These are phyloP conservation scores for Geranium rotundifolium DNA, from an alignment of 345 rosid genomes.

Conservation along the genomic window DNA sequence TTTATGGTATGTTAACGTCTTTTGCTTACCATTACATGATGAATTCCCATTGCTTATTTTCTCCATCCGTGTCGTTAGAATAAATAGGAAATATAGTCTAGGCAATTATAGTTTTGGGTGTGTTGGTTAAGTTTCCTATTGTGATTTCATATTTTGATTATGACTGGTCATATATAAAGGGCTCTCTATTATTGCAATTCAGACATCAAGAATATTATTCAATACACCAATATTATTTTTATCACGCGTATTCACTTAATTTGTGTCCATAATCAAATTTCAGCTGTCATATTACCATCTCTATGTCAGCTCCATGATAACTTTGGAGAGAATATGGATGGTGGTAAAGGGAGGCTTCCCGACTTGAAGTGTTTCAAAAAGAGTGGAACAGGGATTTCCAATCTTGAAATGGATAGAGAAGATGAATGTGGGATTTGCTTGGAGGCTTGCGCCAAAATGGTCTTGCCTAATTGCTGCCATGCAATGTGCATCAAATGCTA, in stretches of 20 bases:
- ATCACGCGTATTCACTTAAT: no score
- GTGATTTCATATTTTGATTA: no score
- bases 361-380: slow-evolving; percentile 22
- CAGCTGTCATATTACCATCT: slow-evolving; percentile 87
- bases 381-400: slow-evolving; percentile 33
- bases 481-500: slow-evolving; percentile 98
- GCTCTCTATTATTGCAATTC: no score
- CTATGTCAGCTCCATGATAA: slow-evolving; percentile 57
- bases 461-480: slow-evolving; percentile 85
- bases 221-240: no score
- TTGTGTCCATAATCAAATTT: no score
- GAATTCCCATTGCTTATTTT: neutral
- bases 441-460: slow-evolving; percentile 92
- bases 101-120: no score
- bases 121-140: no score
- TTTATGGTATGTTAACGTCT: slow-evolving; percentile 47
- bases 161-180: no score
- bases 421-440: slow-evolving; percentile 97
- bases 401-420: slow-evolving; percentile 66
- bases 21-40: neutral
- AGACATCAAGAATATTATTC: no score
- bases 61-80: no score
- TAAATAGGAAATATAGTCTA: no score
- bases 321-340: slow-evolving; percentile 37
- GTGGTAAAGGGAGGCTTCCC: slow-evolving; percentile 17